Base-by-base conservation (phyloP, 2,329 filamentous ascomycete genomes). In the Trichoderma polysporum region DNA sequence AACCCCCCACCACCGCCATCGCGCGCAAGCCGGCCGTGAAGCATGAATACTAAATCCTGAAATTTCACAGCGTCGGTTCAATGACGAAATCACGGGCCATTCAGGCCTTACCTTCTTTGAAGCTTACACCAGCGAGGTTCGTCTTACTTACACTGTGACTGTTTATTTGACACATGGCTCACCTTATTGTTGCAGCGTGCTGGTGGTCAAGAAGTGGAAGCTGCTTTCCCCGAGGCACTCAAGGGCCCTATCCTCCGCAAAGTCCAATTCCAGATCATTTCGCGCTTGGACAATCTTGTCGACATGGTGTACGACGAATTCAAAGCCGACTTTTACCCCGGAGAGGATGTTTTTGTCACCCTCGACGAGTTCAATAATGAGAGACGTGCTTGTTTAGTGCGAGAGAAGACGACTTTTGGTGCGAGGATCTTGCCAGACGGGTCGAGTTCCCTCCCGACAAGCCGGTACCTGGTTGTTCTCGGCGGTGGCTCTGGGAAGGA, bases 1-100 rank as follows among this genome's bases (percentile, higher is more conserved):
- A n/a, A n/a, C 29, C 19, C 57, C 4, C 29, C 8, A 22, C 17
- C 17, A 6, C 6, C 29, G 10, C 29, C 15, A 6, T 29, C 27
- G 27, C 35, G 22, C 8, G 27, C 19, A 19, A 19, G n/a, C 50
- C 15, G 6, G 39, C 22, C 74, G 33, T n/a, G 19, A 41, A 31
- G 17, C 39, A 29, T 31, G n/a, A n/a, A 15, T 59, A 47, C 58
- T 66, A 57, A 63, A 74, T 9, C 68, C 52, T 54, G 15, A 62
- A 27, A 61, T 68, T 72, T 58, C 57, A 50, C 73, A 94, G 89
- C 92, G 89, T 75, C 89, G 91, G 65, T 99, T 98, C 78, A 97
- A 96, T 69, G 97, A 96, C 79, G 92, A 97, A 76, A 96, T 98
- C 71, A 97, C 93, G 13, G 95, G 95, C 63, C 94, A 97, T 77